Conservation (phyloP, 192 early-diverging fungal genomes). For the Coemansia sp. region DNA sequence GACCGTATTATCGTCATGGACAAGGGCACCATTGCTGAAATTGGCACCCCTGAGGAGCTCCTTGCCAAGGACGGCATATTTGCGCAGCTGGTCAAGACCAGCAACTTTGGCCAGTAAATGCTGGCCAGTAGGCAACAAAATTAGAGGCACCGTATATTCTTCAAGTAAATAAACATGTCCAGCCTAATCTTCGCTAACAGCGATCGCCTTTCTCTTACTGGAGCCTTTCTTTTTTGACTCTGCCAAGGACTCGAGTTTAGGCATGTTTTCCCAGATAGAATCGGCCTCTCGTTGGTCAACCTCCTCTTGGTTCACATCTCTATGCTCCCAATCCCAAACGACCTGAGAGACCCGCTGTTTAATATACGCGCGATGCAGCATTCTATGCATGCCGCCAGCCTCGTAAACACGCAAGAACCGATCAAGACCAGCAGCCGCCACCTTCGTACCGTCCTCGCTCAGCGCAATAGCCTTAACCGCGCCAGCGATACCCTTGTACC, state of each 20-base stretch:
- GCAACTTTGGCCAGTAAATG: neutral
- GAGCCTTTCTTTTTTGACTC: neutral
- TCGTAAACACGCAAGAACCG: slow-evolving; percentile 78
- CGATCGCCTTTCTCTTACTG: slow-evolving; percentile 12
- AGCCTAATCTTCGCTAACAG: neutral
- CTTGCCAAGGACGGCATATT: neutral
- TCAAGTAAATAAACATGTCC: neutral
- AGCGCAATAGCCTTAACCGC: slow-evolving; percentile 51
- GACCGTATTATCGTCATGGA: neutral
- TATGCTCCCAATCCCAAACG: slow-evolving; percentile 60
- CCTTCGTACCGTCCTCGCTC: slow-evolving; percentile 54
- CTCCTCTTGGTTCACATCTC: slow-evolving; percentile 29
- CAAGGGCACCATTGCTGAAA: too few species aligned
- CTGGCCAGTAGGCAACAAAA: neutral
- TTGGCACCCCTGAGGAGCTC: too few species aligned
- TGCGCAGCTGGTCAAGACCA: slow-evolving; percentile 1
- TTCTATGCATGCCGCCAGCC: slow-evolving; percentile 48
- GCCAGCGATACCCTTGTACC: slow-evolving; percentile 60
- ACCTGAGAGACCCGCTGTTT: slow-evolving; percentile 71
- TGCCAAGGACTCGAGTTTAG: neutral
- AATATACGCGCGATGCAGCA: slow-evolving; percentile 68
- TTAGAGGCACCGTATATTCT: neutral
- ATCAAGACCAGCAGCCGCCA: slow-evolving; percentile 72
- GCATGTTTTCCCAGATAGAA: slow-evolving; percentile 65
- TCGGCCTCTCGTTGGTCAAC: slow-evolving; percentile 60